Base-by-base conservation (phyloP, 305 asterid genomes). In the Fraxinus nigra region DNA sequence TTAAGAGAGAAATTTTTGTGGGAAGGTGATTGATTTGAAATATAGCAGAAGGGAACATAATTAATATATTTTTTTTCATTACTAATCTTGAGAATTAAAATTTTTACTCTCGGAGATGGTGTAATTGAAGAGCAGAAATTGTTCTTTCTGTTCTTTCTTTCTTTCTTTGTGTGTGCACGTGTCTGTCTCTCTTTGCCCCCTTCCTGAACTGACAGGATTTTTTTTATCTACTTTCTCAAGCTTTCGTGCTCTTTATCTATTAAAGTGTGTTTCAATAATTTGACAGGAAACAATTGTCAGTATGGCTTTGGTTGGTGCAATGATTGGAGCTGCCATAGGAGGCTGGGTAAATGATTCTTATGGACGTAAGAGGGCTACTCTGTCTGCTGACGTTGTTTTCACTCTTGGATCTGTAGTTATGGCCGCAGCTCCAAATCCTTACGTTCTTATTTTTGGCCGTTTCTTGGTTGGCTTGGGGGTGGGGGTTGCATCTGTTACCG, bases 251-350 rank as follows among this genome's bases (percentile, higher is more conserved):
- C 46, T 32, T 69, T 8, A 43, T 43, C 22, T 73, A 11, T 43
- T 28, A 43, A 38, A 65, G 72, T 35, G 74, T 77, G 40, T 46
- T 46, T 76, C 61, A 54, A 76, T 4, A 69, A 77, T 30, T 56
- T 86, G 86, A 74, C 90, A 95, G 99, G 99, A 93, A 89, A 95
- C 99, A 72, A 94, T 95, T 24, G 98, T 95, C 75, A 95, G 99
- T 90, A 95, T 93, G 99, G 98, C 99, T 82, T 82, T 95, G 91
- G 96, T 93, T 65, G 99, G 99, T 73, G 99, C 99, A 77, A 92
- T 94, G 56, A 84, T 95, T 76, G 99, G 99, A 87, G 98, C 99
- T 76, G 93, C 95, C 40, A 85, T 86, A 35, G 99, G 98, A 40
- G 99, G 99, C 22, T 94, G 98, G 98, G 85, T 92, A 35, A 93